Percentiles rank a stretch among this genome's conserved stretches.
Conservation (phyloP, 2,329 filamentous ascomycete species). For the Fragosphaeria purpurea region DNA sequence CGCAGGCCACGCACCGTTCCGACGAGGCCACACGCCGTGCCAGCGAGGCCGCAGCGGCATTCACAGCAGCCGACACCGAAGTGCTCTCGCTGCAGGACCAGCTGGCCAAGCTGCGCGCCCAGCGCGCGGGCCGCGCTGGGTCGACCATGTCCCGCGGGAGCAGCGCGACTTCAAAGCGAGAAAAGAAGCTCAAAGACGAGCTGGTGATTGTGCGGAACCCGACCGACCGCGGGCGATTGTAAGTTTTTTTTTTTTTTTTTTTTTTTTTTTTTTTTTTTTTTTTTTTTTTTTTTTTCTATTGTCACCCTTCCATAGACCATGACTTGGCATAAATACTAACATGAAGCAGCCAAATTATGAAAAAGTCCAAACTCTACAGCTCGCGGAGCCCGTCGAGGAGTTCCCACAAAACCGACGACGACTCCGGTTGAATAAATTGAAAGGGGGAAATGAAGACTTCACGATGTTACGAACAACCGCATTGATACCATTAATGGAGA, state of each 20-base stretch:
- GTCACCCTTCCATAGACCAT: too few species aligned
- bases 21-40: neutral
- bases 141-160: neutral
- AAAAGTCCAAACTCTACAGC: conserved; percentile 10
- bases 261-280: neutral
- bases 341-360: conserved; percentile 11
- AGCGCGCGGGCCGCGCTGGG: neutral
- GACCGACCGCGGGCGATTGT: conserved; percentile 12
- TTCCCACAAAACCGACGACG: conserved; percentile 8
- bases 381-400: conserved; percentile 10
- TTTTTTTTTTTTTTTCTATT: neutral
- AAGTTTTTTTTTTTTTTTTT: neutral
- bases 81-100: conserved; percentile 8
- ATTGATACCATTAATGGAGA: too few species aligned
- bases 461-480: too few species aligned
- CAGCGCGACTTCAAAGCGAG: conserved; percentile 1
- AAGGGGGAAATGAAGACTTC: too few species aligned
- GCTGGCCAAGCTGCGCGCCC: conserved; percentile 9
- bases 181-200: conserved; percentile 8
- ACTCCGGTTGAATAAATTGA: neutral
- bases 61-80: conserved; percentile 5
- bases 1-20: neutral
- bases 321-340: too few species aligned
- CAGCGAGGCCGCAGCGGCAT: conserved; percentile 2
- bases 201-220: conserved; percentile 13